Evolutionary conservation across 108 stramenopile species (phyloP).

Genomic region (Fragilariopsis cylindrus): DNA sequence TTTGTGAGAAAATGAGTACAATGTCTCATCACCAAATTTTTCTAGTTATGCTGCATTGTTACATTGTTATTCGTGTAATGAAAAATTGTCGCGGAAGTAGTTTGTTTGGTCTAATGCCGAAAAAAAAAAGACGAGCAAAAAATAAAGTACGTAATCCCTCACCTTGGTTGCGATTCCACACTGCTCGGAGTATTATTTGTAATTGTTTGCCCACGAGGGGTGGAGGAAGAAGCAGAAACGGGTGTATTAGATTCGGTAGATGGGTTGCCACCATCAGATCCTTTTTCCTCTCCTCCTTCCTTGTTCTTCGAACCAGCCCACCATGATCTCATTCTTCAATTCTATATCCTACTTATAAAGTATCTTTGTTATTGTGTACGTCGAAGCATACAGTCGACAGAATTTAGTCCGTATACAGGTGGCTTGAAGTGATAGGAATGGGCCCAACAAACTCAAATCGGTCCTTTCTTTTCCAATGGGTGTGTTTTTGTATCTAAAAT

Average conservation of each 20-base stretch:
- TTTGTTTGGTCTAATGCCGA: no score
- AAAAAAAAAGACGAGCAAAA: neutral
- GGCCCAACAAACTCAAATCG: neutral
- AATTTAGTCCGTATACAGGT: no score
- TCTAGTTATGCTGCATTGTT: no score
- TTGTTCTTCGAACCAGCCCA: neutral
- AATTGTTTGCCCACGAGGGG: neutral
- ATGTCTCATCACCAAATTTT: no score
- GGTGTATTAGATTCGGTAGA: neutral
- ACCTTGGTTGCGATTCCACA: constrained; percentile 6
- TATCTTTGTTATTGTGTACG: no score
- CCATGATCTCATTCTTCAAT: constrained; percentile 7
- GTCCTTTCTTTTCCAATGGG: neutral
- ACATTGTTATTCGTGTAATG: no score
- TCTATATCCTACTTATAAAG: no score
- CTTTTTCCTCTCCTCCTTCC: constrained; percentile 15
- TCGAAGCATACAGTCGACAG: no score
- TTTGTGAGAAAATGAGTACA: no score
- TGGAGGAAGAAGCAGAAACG: neutral
- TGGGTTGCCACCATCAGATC: neutral
- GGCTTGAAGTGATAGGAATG: neutral
- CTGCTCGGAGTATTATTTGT: neutral
- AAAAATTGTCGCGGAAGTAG: no score
- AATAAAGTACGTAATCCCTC: neutral
- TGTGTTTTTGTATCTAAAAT: neutral